Base-by-base conservation (phyloP, 768 basidiomycete genomes). In the Trametes villosa region DNA sequence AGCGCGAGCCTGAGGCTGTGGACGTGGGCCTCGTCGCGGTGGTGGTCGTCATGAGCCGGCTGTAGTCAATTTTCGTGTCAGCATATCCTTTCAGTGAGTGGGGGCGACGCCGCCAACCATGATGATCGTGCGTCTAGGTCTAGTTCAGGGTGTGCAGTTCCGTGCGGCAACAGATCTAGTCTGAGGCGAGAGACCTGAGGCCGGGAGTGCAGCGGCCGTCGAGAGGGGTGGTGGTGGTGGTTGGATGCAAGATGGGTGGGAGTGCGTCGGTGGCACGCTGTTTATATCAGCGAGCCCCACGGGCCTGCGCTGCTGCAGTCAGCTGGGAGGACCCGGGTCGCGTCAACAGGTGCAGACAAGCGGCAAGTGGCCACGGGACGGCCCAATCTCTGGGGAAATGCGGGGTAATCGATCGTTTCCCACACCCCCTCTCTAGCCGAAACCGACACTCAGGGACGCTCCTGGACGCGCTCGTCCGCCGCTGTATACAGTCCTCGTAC, bases 1-100 rank as follows among this genome's bases (percentile, higher is more conserved):
- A 88, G 71, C 0, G 82, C 85, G 27, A 85, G 78, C 36, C 82
- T 76, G 26, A 86, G 73, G 9, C 65, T 68, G 40, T 67, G 50
- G 38, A 75, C 65, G 45, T 74, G 71, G 45, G 65, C 71, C 52
- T 72, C 70, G 42, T 57, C 71, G 45, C 65, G 71, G 54, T 72
- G 70, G 42, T 57, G 53, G 42, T 64, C 59, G 45, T 69, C 70
- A 20, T 67, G 65, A 18, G 65, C 68, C 41, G 66, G 54, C 49
- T 62, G 53, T 18, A 27, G 40, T n/a, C n/a, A n/a, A n/a, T n/a
- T n/a, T n/a, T n/a, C n/a, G n/a, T n/a, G n/a, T n/a, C 1, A 18
- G 36, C 3, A 9, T 41, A 36, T 15, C 29, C 12, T 11, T 29
- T 24, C 18, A 26, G 30, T 20, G 8, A 42, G 42, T 22, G 22